These are phyloP conservation scores for Yamadazyma takamatsuzukensis DNA, from an alignment of 805 yeast species.

Conservation along the genomic window DNA sequence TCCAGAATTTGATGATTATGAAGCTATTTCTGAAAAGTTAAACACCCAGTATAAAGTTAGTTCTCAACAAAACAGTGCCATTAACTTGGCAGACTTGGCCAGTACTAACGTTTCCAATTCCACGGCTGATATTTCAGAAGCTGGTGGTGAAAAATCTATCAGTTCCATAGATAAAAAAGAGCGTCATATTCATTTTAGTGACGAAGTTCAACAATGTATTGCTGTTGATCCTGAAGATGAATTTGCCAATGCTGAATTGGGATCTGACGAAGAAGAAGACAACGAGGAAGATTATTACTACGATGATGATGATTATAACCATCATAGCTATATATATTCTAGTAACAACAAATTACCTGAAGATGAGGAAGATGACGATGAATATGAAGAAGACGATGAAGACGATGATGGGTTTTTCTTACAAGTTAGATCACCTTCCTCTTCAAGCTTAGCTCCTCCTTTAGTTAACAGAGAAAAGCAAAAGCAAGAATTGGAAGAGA, in stretches of 20 bases:
- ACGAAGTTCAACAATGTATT: conserved; percentile 91
- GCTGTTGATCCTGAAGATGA: conserved; percentile 57
- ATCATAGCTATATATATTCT: conserved; percentile 8
- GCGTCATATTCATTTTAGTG: conserved; percentile 88
- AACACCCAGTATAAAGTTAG: conserved; percentile 34
- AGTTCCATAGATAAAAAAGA: conserved; percentile 15
- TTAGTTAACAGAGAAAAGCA: conserved; percentile 10
- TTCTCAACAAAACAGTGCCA: conserved; percentile 17
- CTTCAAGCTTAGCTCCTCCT: conserved; percentile 25
- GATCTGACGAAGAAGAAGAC: conserved; percentile 13
- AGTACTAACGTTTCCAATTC: conserved; percentile 2
- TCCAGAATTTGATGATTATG: conserved; percentile 41
- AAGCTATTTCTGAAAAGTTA: conserved; percentile 41
- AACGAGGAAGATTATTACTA: conserved; percentile 18
- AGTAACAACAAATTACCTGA: conserved; percentile 16
- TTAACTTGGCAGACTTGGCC: conserved; percentile 16
- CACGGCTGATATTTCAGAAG: neutral
- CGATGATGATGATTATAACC: conserved; percentile 28
- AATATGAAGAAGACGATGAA: conserved; percentile 46
- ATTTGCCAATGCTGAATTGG: conserved; percentile 10
- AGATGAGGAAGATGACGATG: conserved; percentile 23
- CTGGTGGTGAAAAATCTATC: neutral
- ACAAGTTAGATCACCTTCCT: conserved; percentile 43
- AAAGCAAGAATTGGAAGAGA: conserved; percentile 11
- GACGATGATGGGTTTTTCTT: conserved; percentile 71